Evolutionary conservation across 2,329 filamentous ascomycete genomes (phyloP), one percentile per base, ranked within the genome.

Genomic region (Plectosphaerella sp.): DNA sequence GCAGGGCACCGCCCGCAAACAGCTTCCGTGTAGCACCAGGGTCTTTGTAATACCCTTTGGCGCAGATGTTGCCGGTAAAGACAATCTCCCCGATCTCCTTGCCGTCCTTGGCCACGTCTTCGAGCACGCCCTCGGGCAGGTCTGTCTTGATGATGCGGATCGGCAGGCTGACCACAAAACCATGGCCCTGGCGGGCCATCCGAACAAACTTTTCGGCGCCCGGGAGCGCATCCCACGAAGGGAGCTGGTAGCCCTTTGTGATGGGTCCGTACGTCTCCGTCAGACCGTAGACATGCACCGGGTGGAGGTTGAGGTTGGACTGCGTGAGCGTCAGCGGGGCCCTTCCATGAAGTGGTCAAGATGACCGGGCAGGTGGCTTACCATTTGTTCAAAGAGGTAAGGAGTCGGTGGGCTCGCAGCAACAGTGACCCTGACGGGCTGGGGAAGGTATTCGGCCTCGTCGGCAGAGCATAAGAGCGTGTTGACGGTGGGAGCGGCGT

Each of bases 111-210:
- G 76, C 71, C 1, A 92, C 88, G 61, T 92, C 83, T 16, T 84
- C 72, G 4, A 94, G 70, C 2, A 76, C 76, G 1, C 82, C 86
- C 35, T 86, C 83, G 37, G 86, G 80, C 51, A 87, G 82, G 15
- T 91, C 88, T 1, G 85, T 80, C 74, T 92, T 92, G 70, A 97
- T 84, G 24, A 97, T 82, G 25, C 93, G 85, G 18, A 84, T 85
- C 0, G 91, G 89, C 48, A 96, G 75, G 59, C 86, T 90, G 18
- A 89, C 91, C 47, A 97, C 75, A 69, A 94, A 95, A 1, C 91
- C 93, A 67, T 97, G 91, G 0, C 93, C 94, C 70, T 99, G 94
- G 4, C 93, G 81, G 5, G 94, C 93, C 93, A 97, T 97, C 61
- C 83, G 87, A 57, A 82, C 82, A 64, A 92, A 99, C 67, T 88